Evolutionary conservation across 2,329 filamentous ascomycete genomes (phyloP).

Genomic region (Xylariaceae sp.): DNA sequence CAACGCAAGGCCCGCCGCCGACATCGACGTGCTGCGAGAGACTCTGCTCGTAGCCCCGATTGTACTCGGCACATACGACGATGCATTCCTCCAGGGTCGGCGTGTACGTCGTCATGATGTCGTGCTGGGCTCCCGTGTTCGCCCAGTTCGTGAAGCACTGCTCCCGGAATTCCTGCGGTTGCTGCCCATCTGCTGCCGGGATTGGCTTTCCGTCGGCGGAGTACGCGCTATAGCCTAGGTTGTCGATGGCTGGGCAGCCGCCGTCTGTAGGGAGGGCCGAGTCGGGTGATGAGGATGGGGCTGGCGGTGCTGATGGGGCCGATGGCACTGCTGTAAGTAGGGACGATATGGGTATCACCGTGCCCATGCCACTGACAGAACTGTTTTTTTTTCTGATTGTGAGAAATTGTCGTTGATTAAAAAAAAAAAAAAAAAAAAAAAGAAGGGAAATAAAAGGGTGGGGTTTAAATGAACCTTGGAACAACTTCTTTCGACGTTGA

Average conservation of each 20-base stretch:
- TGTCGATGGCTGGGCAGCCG: conserved; percentile 23
- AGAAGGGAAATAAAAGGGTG: background rate
- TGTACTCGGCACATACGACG: conserved; percentile 27
- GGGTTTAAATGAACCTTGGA: conserved; percentile 10
- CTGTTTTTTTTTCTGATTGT: too few species aligned
- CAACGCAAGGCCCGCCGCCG: conserved; percentile 27
- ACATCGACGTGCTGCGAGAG: conserved; percentile 16
- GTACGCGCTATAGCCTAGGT: conserved; percentile 21
- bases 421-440: too few species aligned
- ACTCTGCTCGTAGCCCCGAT: conserved; percentile 22
- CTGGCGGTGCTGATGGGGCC: background rate
- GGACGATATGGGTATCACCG: background rate
- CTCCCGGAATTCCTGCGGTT: conserved; percentile 23
- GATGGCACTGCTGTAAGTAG: background rate
- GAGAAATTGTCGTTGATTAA: too few species aligned
- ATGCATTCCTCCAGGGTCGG: conserved; percentile 27
- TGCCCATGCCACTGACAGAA: background rate
- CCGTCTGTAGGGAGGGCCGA: conserved; percentile 20
- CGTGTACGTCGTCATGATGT: conserved; percentile 24
- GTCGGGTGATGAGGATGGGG: conserved; percentile 7
- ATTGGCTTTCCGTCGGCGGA: conserved; percentile 24
- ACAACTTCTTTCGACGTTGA: conserved; percentile 3
- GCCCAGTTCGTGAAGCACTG: conserved; percentile 26
- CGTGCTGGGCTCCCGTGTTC: conserved; percentile 17
- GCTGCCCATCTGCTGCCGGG: conserved; percentile 14